A percentile compares a stretch with the other conserved stretches of the same genome.
phyloP scores from a whole-genome alignment of 371 early-diverging fungal species.

The Basidiobolus meristosporus region DNA sequence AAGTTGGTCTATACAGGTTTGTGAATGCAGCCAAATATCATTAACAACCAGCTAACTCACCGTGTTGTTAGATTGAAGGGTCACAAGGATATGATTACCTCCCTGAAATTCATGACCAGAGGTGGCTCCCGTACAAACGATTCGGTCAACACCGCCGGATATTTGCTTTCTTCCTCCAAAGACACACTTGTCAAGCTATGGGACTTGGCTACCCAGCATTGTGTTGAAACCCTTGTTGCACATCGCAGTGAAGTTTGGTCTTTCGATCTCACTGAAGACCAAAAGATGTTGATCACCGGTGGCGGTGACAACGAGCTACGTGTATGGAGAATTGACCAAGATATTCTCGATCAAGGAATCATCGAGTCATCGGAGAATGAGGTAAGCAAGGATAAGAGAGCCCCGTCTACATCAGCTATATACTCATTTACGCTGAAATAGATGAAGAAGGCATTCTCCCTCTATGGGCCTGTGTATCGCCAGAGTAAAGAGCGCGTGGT shows the following conservation, averaged over 20 bases:
- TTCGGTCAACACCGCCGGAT: slow-evolving; percentile 24
- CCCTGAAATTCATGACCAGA: slow-evolving; percentile 14
- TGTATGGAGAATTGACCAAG: slow-evolving; percentile 69
- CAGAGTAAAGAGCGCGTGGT: slow-evolving; percentile 65
- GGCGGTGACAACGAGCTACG: slow-evolving; percentile 66
- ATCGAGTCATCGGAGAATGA: slow-evolving; percentile 13
- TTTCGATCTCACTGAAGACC: slow-evolving; percentile 37
- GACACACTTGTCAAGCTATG: slow-evolving; percentile 90
- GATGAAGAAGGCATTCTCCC: slow-evolving; percentile 30
- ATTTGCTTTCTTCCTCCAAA: slow-evolving; percentile 73
- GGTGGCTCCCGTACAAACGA: slow-evolving; percentile 14
- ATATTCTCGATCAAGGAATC: slow-evolving; percentile 14
- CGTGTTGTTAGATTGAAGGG: slow-evolving; percentile 69
- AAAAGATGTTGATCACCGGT: slow-evolving; percentile 57
- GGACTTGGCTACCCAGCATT: slow-evolving; percentile 83
- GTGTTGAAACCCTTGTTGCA: slow-evolving; percentile 82
- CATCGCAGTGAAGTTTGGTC: slow-evolving; percentile 90
- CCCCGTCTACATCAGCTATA: slow-evolving; percentile 3
- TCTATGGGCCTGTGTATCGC: slow-evolving; percentile 57
- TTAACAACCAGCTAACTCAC: neutral
- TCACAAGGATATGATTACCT: slow-evolving; percentile 84
- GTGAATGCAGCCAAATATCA: neutral
- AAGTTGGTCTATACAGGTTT: slow-evolving; percentile 57
- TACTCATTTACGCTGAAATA: neutral
- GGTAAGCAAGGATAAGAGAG: slow-evolving; percentile 8